Evolutionary conservation across 257 asterid genomes (phyloP), one percentile per base, ranked within the genome.

Genomic region (Ocimum tenuiflorum): DNA sequence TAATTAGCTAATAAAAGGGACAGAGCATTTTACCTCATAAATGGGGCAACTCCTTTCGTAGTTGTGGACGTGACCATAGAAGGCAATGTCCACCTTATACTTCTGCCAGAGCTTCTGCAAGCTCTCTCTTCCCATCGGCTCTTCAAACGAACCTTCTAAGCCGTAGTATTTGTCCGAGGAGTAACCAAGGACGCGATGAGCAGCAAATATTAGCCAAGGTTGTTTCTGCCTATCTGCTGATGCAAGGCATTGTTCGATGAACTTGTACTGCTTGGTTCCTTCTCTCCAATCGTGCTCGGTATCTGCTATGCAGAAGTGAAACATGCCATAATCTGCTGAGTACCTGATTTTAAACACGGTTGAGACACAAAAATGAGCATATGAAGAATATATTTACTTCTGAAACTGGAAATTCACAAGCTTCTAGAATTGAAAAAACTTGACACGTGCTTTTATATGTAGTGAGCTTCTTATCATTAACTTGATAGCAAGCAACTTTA

Each of bases 241-340:
- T 62, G 85, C 81, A 23, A 82, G 75, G 70, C 88, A 82, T 6
- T 70, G 73, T 45, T 82, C 88, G 31, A 82, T 77, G 69, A 82
- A 82, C 46, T 9, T 73, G 78, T 79, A 79, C 71, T 82, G 83
- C 77, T 82, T 85, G 0, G 85, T 53, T 56, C 88, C 88, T 78
- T 82, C 85, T 59, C 88, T 73, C 88, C 88, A 82, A 72, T 82
- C 88, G 36, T 77, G 88, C 73, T 79, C 85, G 12, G 75, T 82
- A 55, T 82, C 85, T 19, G 83, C 88, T 71, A 82, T 75, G 81
- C 88, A 85, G 85, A 85, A 85, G 58, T 49, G 86, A 38, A 86
- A 86, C 94, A 86, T 78, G 7, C 94, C 94, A 69, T 81, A 83
- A 71, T 86, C 90, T 17, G 90, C 77, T 12, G 90, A 81, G 75